These are phyloP conservation scores for Phragmites australis DNA, from an alignment of 176 grass and related monocot genomes.

Conservation along the genomic window DNA sequence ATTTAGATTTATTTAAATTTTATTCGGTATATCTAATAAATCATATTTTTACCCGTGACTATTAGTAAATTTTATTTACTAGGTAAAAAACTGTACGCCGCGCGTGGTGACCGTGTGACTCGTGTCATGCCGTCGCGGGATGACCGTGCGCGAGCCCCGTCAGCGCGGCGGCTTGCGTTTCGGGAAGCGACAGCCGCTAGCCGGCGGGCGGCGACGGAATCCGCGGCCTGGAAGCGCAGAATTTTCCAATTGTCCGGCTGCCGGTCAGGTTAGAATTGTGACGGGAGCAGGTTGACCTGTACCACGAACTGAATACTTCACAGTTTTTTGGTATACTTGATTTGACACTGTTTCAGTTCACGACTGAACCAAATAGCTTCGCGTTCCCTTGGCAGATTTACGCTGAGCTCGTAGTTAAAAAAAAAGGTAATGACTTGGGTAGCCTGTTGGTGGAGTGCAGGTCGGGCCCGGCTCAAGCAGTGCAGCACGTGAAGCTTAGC, in stretches of 20 bases:
- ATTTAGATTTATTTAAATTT: too few species aligned
- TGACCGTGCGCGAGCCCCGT: not conserved
- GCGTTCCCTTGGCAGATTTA: too few species aligned
- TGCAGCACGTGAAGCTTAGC: not conserved
- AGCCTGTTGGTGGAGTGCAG: too few species aligned
- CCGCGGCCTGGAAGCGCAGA: not conserved
- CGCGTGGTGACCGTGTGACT: not conserved
- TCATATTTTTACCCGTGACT: too few species aligned
- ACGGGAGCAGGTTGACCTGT: not conserved
- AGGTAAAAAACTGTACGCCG: too few species aligned
- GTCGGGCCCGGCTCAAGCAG: not conserved
- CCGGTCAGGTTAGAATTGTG: not conserved
- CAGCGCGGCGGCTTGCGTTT: not conserved
- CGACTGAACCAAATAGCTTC: too few species aligned
- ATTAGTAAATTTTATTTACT: too few species aligned
- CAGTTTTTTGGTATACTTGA: too few species aligned
- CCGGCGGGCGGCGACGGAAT: not conserved
- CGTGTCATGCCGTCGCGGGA: not conserved
- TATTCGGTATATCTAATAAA: too few species aligned
- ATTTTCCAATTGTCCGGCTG: not conserved
- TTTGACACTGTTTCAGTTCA: not conserved
- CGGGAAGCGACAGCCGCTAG: not conserved
- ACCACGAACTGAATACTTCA: too few species aligned
- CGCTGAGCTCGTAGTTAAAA: too few species aligned
- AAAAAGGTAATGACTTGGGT: too few species aligned